Percentiles rank a stretch among this genome's conserved stretches.
Conservation (phyloP, 2,329 filamentous ascomycete species). For the Colletotrichum lentis region DNA sequence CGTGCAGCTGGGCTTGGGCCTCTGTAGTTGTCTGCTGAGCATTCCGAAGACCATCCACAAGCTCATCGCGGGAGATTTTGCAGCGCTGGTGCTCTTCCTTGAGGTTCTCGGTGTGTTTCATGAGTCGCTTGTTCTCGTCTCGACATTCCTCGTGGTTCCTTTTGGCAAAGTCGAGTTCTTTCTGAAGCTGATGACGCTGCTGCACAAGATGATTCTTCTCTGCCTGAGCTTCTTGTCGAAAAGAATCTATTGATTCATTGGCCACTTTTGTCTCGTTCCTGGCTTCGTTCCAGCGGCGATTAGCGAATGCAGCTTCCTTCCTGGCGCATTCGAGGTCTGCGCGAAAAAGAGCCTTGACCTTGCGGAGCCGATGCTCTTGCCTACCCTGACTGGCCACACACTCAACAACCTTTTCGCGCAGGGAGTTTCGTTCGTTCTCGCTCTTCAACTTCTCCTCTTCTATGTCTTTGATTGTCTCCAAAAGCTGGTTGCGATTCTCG, state of each 20-base stretch:
- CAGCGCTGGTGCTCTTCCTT: not conserved
- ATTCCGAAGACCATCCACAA: not conserved
- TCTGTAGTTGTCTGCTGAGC: not conserved
- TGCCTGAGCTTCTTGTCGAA: not conserved
- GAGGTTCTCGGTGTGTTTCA: not conserved
- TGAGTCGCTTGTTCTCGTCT: not conserved
- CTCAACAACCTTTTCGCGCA: conserved; percentile 1
- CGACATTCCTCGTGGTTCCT: not conserved
- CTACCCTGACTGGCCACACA: not conserved
- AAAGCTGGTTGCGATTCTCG: not conserved
- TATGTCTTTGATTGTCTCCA: not conserved
- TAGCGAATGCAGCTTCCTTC: not conserved
- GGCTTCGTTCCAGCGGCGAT: not conserved
- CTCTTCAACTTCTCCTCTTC: not conserved
- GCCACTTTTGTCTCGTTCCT: not conserved
- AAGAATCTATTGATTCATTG: not conserved
- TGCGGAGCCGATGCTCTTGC: not conserved
- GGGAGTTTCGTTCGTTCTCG: not conserved
- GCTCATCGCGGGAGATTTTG: not conserved
- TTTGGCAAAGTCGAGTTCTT: not conserved
- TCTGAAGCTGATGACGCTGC: not conserved
- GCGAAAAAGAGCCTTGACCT: not conserved
- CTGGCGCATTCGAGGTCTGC: not conserved
- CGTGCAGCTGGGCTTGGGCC: not conserved
- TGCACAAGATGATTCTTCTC: no score